phyloP scores from a whole-genome alignment of 176 grass and related monocot species.

The Aegilops tauschii region DNA sequence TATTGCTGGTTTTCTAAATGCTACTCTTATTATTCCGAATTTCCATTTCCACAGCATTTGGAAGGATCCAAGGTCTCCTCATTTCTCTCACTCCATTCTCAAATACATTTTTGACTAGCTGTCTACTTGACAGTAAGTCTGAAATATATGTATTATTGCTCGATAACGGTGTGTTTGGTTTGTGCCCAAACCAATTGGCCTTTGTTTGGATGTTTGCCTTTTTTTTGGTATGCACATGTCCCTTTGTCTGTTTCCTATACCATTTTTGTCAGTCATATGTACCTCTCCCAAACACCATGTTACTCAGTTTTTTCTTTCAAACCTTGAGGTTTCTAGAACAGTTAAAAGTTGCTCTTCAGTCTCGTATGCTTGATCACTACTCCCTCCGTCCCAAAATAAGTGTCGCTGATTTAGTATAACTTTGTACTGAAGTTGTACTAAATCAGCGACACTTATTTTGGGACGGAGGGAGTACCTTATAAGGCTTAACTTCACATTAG shows the following conservation, averaged over 20 bases:
- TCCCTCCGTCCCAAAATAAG: not conserved
- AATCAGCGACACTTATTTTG: too few relatives aligned
- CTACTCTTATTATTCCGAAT: constrained; percentile 90
- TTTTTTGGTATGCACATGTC: not conserved
- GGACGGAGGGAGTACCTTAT: not conserved
- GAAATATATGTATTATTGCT: not conserved
- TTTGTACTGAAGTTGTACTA: too few relatives aligned
- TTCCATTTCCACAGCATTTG: constrained; percentile 98
- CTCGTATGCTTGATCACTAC: not conserved
- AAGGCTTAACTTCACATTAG: constrained; percentile 6
- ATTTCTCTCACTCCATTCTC: not conserved
- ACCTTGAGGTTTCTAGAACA: constrained; percentile 8
- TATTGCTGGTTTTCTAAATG: constrained; percentile 91
- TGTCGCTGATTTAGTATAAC: too few relatives aligned
- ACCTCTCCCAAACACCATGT: not conserved
- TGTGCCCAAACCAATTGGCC: not conserved
- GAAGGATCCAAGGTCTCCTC: constrained; percentile 86
- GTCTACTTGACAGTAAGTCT: not conserved
- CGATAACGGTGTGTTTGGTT: not conserved
- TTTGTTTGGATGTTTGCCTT: not conserved
- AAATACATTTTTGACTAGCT: not conserved
- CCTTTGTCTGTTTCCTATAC: not conserved
- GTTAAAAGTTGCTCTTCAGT: not conserved
- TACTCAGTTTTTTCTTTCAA: not conserved
- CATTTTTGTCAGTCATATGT: not conserved